Conservation (phyloP, 2,329 filamentous ascomycete genomes). For the Fusarium pseudoanthophilum region DNA sequence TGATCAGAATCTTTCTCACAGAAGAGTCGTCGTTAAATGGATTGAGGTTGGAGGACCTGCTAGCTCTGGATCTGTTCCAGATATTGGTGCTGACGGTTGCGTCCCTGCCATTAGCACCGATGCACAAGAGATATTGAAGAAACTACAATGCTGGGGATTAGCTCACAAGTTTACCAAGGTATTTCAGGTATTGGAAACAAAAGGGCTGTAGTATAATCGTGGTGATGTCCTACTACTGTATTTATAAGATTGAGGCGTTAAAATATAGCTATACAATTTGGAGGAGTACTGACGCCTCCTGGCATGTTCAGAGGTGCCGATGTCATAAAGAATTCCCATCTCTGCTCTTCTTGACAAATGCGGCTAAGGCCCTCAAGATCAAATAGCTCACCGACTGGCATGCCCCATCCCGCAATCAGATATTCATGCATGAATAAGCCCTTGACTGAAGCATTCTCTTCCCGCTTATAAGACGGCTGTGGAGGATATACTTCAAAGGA, state of each 20-base stretch:
- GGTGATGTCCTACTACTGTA: fast-evolving
- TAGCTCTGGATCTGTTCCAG: neutral
- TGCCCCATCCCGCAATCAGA: neutral
- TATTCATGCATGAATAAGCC: slow-evolving; percentile 7
- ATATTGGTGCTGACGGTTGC: neutral
- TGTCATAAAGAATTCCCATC: slow-evolving; percentile 6
- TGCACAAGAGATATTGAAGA: slow-evolving; percentile 1
- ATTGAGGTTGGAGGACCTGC: neutral
- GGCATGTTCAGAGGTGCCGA: slow-evolving; percentile 6
- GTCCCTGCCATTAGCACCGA: neutral
- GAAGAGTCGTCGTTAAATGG: neutral
- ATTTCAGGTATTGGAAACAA: neutral
- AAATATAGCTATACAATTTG: slow-evolving; percentile 10
- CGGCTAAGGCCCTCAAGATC: neutral
- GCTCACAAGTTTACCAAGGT: neutral
- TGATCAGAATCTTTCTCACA: neutral
- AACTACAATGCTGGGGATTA: neutral
- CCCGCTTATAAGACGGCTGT: neutral
- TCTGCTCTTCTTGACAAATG: neutral
- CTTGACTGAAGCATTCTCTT: neutral
- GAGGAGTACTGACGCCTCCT: slow-evolving; percentile 3
- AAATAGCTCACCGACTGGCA: neutral
- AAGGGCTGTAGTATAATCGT: neutral
- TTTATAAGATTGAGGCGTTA: fast-evolving
- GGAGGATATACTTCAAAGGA: slow-evolving; percentile 1